phyloP scores from a whole-genome alignment of 257 asterid genomes.

The Eucommia ulmoides region DNA sequence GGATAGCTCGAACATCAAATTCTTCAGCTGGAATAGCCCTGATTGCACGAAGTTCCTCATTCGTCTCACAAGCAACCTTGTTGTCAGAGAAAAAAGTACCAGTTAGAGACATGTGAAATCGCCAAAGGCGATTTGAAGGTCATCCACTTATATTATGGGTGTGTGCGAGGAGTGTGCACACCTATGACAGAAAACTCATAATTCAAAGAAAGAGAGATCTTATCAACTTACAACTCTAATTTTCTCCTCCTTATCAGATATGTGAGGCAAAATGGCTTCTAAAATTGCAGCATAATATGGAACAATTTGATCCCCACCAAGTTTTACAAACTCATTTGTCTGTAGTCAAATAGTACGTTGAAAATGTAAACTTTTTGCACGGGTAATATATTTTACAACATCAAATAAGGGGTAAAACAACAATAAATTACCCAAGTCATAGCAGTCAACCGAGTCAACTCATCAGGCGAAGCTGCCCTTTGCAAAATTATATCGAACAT shows the following conservation, averaged over 20 bases:
- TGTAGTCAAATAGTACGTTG: conserved; percentile 19
- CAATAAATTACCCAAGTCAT: conserved; percentile 68
- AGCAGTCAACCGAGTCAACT: conserved; percentile 91
- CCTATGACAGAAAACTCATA: not conserved
- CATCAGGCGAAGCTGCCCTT: conserved; percentile 90
- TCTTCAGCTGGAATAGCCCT: conserved; percentile 84
- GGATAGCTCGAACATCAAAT: conserved; percentile 83
- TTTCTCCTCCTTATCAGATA: conserved; percentile 97
- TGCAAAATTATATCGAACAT: conserved; percentile 99
- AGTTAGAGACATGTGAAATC: too few species aligned
- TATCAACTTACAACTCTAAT: conserved; percentile 74
- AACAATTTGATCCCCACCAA: conserved; percentile 97
- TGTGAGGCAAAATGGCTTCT: conserved; percentile 94
- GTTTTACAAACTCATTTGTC: conserved; percentile 97
- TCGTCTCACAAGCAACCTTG: conserved; percentile 98
- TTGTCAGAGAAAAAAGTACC: too few species aligned
- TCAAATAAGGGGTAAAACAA: not conserved
- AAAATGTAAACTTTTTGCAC: conserved; percentile 8
- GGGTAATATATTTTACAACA: not conserved
- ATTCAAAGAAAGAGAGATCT: not conserved
- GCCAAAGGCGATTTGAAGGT: too few species aligned
- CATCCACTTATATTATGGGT: too few species aligned
- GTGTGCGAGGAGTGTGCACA: too few species aligned
- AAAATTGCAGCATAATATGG: conserved; percentile 95
- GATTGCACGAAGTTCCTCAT: conserved; percentile 83